A percentile compares a stretch with the other conserved stretches of the same genome.
Evolutionary conservation across 2,329 filamentous ascomycete species (phyloP).

Genomic region (Karstenula rhodostoma): DNA sequence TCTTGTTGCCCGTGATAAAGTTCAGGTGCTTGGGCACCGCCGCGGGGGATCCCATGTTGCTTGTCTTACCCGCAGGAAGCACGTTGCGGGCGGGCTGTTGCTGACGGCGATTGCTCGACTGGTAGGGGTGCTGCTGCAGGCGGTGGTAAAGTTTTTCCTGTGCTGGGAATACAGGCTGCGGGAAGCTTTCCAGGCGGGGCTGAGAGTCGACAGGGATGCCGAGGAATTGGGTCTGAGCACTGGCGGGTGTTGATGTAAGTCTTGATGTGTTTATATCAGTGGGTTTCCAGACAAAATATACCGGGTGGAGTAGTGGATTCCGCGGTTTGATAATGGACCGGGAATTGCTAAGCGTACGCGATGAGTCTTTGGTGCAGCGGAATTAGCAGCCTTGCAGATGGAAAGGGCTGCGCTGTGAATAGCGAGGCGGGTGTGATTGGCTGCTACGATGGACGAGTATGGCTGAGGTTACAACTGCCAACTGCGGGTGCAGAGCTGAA

Average conservation of each 20-base stretch:
- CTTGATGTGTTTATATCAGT: slow-evolving; percentile 5
- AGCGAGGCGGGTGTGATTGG: slow-evolving; percentile 11
- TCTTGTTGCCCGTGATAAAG: slow-evolving; percentile 96
- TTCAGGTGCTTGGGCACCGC: slow-evolving; percentile 67
- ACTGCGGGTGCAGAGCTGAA: slow-evolving; percentile 18
- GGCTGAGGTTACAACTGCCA: slow-evolving; percentile 24
- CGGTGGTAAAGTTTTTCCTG: slow-evolving; percentile 20
- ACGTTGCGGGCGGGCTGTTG: background rate
- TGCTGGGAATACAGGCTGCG: slow-evolving; percentile 15
- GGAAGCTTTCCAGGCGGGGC: slow-evolving; percentile 19
- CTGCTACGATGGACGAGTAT: background rate
- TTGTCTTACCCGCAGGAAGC: slow-evolving; percentile 7
- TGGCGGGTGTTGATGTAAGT: slow-evolving; percentile 2
- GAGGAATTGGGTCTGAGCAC: background rate
- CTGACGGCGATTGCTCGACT: slow-evolving; percentile 11
- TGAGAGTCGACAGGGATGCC: slow-evolving; percentile 4
- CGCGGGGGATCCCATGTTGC: slow-evolving; percentile 20
- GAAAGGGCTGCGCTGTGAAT: background rate
- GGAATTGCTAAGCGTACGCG: slow-evolving; percentile 14
- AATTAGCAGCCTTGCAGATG: slow-evolving; percentile 22
- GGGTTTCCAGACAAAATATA: background rate
- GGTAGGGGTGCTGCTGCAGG: slow-evolving; percentile 22
- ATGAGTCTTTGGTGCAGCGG: slow-evolving; percentile 18
- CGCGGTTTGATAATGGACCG: slow-evolving; percentile 21
- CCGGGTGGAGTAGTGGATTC: slow-evolving; percentile 8